Base-by-base conservation (phyloP, 768 basidiomycete species). In the Suillus subluteus region DNA sequence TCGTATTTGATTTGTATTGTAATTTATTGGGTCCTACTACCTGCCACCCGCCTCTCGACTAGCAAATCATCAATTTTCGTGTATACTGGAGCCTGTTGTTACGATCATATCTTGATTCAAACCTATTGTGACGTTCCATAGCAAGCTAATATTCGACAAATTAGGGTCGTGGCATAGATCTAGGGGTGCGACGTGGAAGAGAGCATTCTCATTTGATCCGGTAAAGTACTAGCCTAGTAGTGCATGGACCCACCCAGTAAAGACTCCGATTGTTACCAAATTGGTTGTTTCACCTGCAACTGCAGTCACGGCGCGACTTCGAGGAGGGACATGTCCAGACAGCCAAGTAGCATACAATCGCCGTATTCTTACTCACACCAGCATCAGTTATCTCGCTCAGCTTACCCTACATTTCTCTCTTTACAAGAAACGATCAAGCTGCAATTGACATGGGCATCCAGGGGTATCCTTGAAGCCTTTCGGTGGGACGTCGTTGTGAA, bases 381-480 rank as follows among this genome's bases (percentile, higher is more conserved):
- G 59, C 73, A 66, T 43, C 58, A 69, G 18, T 78, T 83, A 4
- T 79, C 89, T 23, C 81, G 90, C 44, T 74, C 83, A 4, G 75
- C 83, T 2, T 94, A 94, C 76, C 92, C 93, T 1, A 74, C 81
- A 15, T 94, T 94, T 75, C 82, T 94, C 8, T 83, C 91, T 2
- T 68, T 90, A 4, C 82, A 81, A 16, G 85, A 91, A 32, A 88
- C 91, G 0, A 73, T 86, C 21, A 74, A 79, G 71, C 79, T 92
- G 4, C 92, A 94, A 71, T 66, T 86, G 12, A 81, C 75, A 62
- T 94, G 88, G 79, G 82, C 84, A 16, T 81, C 81, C 70, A 76
- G 77, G 12, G 93, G 92, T 18, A 73, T 94, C 13, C 72, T 85
- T 50, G 92, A 94, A 78, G 86, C 91, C 16, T 91, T 86, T 74